phyloP scores from a whole-genome alignment of 371 early-diverging fungal species.

The Rhizopus microsporus region DNA sequence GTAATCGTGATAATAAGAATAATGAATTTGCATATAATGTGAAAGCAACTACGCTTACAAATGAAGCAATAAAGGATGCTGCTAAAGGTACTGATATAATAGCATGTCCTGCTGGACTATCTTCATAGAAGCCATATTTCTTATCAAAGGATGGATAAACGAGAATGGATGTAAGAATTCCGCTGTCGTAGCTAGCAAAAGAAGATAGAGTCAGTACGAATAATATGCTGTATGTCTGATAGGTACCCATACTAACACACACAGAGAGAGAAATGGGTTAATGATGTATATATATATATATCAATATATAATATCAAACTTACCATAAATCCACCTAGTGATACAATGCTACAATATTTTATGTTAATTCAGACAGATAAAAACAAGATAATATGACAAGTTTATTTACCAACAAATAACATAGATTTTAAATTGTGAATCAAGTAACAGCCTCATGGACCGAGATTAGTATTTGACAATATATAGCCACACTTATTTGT shows the following conservation, averaged over 20 bases:
- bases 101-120: constrained; percentile 20
- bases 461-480: no score
- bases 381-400: neutral
- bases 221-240: constrained; percentile 2
- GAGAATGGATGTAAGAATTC: constrained; percentile 44
- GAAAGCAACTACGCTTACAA: constrained; percentile 29
- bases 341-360: constrained; percentile 33
- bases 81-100: constrained; percentile 34
- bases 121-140: constrained; percentile 19
- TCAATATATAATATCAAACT: neutral
- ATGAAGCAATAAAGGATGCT: constrained; percentile 33
- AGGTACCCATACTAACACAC: constrained; percentile 33
- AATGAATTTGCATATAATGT: constrained; percentile 25
- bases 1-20: constrained; percentile 44
- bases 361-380: neutral
- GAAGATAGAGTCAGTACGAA: neutral
- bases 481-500: neutral
- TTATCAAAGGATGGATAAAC: constrained; percentile 41
- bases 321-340: constrained; percentile 54
- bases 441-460: constrained; percentile 7
- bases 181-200: constrained; percentile 48
- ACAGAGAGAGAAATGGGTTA: neutral
- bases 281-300: neutral
- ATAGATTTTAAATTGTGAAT: constrained; percentile 27
- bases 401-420: constrained; percentile 28